Conservation (phyloP, 2,329 filamentous ascomycete species). For the Proliferodiscus dingleyae region DNA sequence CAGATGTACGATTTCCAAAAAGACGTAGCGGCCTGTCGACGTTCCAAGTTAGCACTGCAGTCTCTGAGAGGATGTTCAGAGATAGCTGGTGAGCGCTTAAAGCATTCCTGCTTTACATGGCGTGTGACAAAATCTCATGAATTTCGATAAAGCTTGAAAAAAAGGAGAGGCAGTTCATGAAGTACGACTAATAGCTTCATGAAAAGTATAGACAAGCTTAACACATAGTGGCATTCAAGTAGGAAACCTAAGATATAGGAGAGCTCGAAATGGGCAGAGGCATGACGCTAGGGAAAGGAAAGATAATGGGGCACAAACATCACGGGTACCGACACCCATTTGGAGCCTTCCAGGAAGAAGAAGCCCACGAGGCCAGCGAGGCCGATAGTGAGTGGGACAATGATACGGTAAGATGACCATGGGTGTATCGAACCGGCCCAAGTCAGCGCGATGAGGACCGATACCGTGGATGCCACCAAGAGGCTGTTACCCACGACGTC, state of each 20-base stretch:
- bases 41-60: too few relatives aligned
- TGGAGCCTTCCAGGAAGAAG: not conserved
- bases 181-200: too few relatives aligned
- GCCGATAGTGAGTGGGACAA: conserved; percentile 33
- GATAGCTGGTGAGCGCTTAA: too few relatives aligned
- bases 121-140: too few relatives aligned
- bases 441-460: conserved; percentile 36
- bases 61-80: too few relatives aligned
- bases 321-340: not conserved
- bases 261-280: too few relatives aligned
- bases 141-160: too few relatives aligned
- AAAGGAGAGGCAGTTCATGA: too few relatives aligned
- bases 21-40: not conserved
- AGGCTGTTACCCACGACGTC: conserved; percentile 43
- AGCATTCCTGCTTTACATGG: too few relatives aligned
- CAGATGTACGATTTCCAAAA: conserved; percentile 20
- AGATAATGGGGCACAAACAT: not conserved
- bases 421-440: conserved; percentile 2
- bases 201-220: too few relatives aligned
- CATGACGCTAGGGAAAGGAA: not conserved
- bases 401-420: conserved; percentile 5
- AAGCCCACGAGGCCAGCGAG: conserved; percentile 20
- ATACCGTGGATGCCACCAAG: conserved; percentile 36
- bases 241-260: too few relatives aligned
- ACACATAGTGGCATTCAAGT: too few relatives aligned